These are phyloP conservation scores for Hypoxylon cercidicola DNA, from an alignment of 495 filamentous ascomycete species.

Conservation along the genomic window DNA sequence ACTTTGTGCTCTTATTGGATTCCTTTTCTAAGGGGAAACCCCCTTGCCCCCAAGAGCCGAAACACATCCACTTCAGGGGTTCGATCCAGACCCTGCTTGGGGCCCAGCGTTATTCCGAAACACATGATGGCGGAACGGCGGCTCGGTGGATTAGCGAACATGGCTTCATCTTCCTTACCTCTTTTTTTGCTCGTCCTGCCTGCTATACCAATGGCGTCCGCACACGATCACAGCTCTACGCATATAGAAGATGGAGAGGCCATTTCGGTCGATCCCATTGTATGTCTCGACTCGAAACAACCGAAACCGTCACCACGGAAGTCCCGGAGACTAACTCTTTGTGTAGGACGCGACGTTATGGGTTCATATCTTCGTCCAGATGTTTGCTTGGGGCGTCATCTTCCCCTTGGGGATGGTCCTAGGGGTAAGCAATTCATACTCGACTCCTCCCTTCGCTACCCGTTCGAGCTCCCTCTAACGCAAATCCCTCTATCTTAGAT, in stretches of 20 bases:
- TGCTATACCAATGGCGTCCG: conserved; percentile 55
- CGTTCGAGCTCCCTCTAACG: conserved; percentile 6
- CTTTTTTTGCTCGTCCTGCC: conserved; percentile 32
- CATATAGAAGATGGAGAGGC: conserved; percentile 79
- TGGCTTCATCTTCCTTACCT: conserved; percentile 29
- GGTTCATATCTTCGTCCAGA: conserved; percentile 93
- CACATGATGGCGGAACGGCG: conserved; percentile 25
- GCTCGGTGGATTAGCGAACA: conserved; percentile 18
- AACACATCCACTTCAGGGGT: conserved; percentile 33
- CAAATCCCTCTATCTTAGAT: conserved; percentile 65
- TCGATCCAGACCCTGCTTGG: conserved; percentile 23
- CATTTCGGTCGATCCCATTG: conserved; percentile 86
- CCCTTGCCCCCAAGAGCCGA: conserved; percentile 27
- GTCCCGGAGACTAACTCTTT: conserved; percentile 32
- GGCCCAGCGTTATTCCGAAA: conserved; percentile 28
- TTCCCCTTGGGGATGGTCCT: conserved; percentile 97
- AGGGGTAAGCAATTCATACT: conserved; percentile 67
- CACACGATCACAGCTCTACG: conserved; percentile 80
- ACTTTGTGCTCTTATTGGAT: conserved; percentile 4
- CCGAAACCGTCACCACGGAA: conserved; percentile 5
- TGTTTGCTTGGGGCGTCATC: conserved; percentile 84
- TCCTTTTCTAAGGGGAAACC: conserved; percentile 4
- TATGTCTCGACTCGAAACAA: conserved; percentile 56
- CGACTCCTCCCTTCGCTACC: neutral
- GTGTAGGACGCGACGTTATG: conserved; percentile 84